Percentiles rank a stretch among this genome's conserved stretches.
phyloP scores from a whole-genome alignment of 768 basidiomycete genomes.

The Gyrodon lividus region DNA sequence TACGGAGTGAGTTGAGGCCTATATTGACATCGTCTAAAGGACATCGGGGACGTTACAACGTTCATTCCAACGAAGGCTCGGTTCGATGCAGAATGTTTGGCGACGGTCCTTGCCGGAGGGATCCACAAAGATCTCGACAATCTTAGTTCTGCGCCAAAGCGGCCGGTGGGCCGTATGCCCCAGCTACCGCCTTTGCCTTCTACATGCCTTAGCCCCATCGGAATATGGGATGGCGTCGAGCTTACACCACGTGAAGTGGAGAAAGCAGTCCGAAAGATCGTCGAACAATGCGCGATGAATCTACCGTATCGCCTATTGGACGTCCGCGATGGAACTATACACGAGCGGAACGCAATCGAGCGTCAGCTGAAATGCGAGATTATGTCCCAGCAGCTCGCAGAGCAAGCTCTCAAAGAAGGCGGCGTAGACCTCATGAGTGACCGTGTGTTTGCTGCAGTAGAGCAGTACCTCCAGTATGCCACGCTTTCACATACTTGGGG shows the following conservation, averaged over 20 bases:
- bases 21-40: background rate
- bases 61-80: background rate
- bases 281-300: background rate
- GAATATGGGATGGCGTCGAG: background rate
- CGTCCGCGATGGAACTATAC: background rate
- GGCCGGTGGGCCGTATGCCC: background rate
- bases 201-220: background rate
- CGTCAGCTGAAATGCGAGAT: background rate
- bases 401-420: background rate
- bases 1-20: background rate
- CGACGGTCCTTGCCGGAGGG: background rate
- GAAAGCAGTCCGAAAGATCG: background rate
- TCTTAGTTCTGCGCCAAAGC: background rate
- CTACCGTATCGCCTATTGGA: background rate
- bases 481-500: conserved; percentile 10
- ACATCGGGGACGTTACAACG: background rate
- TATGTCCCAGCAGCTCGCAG: background rate
- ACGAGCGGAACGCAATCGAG: background rate
- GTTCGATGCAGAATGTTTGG: background rate
- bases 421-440: background rate
- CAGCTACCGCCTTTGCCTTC: background rate
- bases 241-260: background rate
- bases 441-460: background rate
- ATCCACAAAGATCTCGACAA: background rate
- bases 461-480: background rate